Evolutionary conservation across 139 green algal genomes (phyloP).

Genomic region (Tetraselmis striata): DNA sequence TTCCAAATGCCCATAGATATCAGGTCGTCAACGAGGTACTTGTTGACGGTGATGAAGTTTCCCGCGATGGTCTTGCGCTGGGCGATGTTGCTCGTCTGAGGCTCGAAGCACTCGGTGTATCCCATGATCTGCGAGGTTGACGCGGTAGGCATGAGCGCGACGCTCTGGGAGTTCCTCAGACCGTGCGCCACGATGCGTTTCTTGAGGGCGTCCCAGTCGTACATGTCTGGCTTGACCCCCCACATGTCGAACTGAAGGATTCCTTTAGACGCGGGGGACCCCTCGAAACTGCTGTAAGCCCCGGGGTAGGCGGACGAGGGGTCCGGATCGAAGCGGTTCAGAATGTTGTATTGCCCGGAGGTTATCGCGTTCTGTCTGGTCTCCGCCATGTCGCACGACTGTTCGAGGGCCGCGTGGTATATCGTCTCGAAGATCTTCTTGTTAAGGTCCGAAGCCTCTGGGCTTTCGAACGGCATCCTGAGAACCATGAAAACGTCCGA

Average conservation of each 20-base stretch:
- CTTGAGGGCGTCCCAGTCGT: conserved; percentile 13
- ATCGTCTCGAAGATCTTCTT: conserved; percentile 29
- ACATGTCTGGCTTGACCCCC: neutral
- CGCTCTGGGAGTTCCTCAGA: conserved; percentile 23
- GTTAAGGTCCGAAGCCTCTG: conserved; percentile 17
- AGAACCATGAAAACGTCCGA: conserved; percentile 31
- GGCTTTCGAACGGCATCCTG: conserved; percentile 19
- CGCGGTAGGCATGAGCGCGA: conserved; percentile 33
- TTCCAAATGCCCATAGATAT: conserved; percentile 12
- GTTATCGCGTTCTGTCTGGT: neutral
- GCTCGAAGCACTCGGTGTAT: conserved; percentile 35
- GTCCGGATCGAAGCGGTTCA: neutral
- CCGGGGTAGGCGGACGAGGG: neutral
- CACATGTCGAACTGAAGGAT: conserved; percentile 34
- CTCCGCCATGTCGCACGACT: conserved; percentile 16
- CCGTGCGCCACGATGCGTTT: conserved; percentile 3
- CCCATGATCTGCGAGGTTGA: conserved; percentile 30
- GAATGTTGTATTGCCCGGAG: neutral
- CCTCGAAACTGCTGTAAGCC: conserved; percentile 19
- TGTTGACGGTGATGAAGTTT: conserved; percentile 32
- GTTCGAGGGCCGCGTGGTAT: conserved; percentile 23
- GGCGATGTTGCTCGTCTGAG: conserved; percentile 27
- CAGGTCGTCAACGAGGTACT: conserved; percentile 24
- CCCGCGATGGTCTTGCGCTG: conserved; percentile 9
- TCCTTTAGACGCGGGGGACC: conserved; percentile 17